Base-by-base conservation (phyloP, 1,284 basidiomycete species). In the Ustilago hordei region DNA sequence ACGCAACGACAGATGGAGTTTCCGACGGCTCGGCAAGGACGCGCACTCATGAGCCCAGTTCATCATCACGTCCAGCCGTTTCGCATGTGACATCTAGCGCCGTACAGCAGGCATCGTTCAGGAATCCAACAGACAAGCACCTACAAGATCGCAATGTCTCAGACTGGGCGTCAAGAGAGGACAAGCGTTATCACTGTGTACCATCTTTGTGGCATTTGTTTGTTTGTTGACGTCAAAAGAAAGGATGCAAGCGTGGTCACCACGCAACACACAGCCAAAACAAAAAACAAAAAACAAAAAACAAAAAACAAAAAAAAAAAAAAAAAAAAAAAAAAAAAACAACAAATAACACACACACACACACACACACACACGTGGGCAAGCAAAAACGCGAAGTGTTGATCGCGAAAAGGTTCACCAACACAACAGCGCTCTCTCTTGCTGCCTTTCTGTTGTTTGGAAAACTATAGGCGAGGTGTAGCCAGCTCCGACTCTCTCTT, bases 131-230 rank as follows among this genome's bases (percentile, higher is more conserved):
- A 28, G 23, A 28, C 3, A 28, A 28, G 23, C 23, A 3, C 23
- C 23, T 28, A 28, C 23, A 28, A 28, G 23, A 28, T 28, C 23
- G 43, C n/a, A 41, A 45, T 45, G 43, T n/a, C 43, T 15, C 39
- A 12, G 7, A 41, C 39, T 15, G 39, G 5, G 13, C 5, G 7
- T 15, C 39, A 41, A 17, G 11, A 38, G 13, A 41, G 39, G 11
- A 41, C 39, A 41, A 41, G 39, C n/a, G 43, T 45, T 61, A 32
- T 2, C 23, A 28, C 3, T 3, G 23, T 28, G 23, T 28, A 28
- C 23, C 23, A 28, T 28, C 3, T 55, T 61, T 54, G 60, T 54
- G 60, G 60, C 48, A 19, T 61, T 61, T 61, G 60, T 61, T 61
- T 61, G 52, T 45, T 60, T 45, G 50, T 41, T 17, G 3, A 38